These are phyloP conservation scores for Hypomontagnella submonticulosa DNA, from an alignment of 495 filamentous ascomycete species.

Conservation along the genomic window DNA sequence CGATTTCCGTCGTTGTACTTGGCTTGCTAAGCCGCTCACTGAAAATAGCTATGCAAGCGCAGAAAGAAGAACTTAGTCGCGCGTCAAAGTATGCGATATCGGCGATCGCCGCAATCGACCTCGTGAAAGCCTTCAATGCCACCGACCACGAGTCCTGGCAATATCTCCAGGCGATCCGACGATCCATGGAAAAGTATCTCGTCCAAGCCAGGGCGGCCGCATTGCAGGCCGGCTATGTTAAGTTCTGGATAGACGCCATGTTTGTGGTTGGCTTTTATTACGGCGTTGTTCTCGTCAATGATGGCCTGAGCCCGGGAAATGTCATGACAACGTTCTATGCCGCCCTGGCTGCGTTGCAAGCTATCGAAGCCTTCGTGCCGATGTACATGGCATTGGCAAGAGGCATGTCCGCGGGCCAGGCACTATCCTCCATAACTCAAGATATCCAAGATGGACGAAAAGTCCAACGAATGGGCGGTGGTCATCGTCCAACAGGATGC, in stretches of 20 bases:
- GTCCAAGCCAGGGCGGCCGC: conserved; percentile 74
- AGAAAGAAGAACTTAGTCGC: conserved; percentile 72
- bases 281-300: conserved; percentile 72
- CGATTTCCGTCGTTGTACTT: conserved; percentile 71
- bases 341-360: conserved; percentile 78
- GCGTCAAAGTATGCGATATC: conserved; percentile 79
- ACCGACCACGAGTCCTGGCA: conserved; percentile 73
- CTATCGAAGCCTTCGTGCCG: conserved; percentile 76
- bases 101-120: conserved; percentile 78
- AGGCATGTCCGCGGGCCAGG: conserved; percentile 77
- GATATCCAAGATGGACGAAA: conserved; percentile 42
- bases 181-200: conserved; percentile 72
- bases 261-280: conserved; percentile 96
- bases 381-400: conserved; percentile 81
- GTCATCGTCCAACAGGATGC: conserved; percentile 55
- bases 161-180: conserved; percentile 67
- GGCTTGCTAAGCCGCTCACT: conserved; percentile 68
- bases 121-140: conserved; percentile 89
- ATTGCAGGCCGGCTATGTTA: conserved; percentile 75
- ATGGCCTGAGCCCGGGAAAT: conserved; percentile 67
- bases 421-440: conserved; percentile 53
- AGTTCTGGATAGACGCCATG: conserved; percentile 78
- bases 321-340: conserved; percentile 89
- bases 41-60: conserved; percentile 71
- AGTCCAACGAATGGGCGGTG: conserved; percentile 42